Evolutionary conservation across 2,329 filamentous ascomycete genomes (phyloP).

Genomic region (Fusarium acutatum): DNA sequence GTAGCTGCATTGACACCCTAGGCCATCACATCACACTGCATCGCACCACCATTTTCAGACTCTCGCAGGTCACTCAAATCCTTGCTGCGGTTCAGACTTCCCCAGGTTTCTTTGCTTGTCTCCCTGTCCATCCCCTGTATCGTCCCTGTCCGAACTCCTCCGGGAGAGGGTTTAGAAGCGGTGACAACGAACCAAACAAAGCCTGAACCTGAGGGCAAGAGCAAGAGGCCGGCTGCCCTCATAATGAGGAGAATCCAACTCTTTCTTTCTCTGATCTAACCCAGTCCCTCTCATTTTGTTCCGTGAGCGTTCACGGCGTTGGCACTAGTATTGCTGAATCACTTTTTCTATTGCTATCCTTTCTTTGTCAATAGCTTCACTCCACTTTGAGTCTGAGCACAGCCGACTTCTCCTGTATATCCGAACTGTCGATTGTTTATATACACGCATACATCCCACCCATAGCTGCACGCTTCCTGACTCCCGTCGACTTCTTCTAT

Average conservation of each 20-base stretch:
- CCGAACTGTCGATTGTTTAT: slow-evolving; percentile 12
- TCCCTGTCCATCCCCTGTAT: slow-evolving; percentile 32
- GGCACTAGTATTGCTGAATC: background rate
- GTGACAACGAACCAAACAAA: slow-evolving; percentile 32
- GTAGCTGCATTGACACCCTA: background rate
- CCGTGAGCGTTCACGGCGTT: background rate
- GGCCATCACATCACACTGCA: slow-evolving; percentile 7
- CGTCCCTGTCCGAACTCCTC: slow-evolving; percentile 30
- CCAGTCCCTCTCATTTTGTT: background rate
- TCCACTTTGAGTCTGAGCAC: slow-evolving; percentile 20
- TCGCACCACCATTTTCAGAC: background rate
- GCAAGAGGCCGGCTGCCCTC: slow-evolving; percentile 12
- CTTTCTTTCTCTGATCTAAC: background rate
- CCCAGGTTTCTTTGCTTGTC: slow-evolving; percentile 26
- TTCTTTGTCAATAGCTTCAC: slow-evolving; percentile 12
- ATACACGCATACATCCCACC: slow-evolving; percentile 9
- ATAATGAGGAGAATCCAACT: background rate
- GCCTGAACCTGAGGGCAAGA: slow-evolving; percentile 3
- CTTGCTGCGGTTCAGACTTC: slow-evolving; percentile 20
- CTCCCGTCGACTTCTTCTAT: background rate
- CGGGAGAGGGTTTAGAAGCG: slow-evolving; percentile 34
- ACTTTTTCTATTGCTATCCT: background rate
- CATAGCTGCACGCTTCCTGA: background rate
- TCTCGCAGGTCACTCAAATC: background rate
- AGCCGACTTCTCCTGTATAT: slow-evolving; percentile 22